phyloP scores from a whole-genome alignment of 2,329 filamentous ascomycete species.

The Aureobasidium mangrovei region DNA sequence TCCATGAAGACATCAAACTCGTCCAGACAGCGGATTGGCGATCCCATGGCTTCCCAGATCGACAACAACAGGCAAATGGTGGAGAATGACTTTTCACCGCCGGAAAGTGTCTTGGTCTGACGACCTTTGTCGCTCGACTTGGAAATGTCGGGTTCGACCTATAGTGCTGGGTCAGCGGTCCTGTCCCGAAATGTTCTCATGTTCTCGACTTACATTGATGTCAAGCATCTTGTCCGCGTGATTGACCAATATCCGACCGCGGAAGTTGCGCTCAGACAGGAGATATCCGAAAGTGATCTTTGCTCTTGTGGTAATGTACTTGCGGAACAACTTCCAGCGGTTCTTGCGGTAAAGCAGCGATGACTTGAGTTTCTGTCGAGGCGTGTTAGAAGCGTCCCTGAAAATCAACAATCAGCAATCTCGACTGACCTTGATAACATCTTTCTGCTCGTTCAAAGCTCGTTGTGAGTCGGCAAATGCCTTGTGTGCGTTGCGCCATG shows the following conservation, averaged over 20 bases:
- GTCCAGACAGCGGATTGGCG: conserved; percentile 85
- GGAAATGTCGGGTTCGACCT: conserved; percentile 60
- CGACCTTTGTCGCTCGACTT: conserved; percentile 61
- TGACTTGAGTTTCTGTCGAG: conserved; percentile 40
- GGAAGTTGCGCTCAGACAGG: conserved; percentile 80
- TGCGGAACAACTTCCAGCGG: conserved; percentile 75
- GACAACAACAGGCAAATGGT: conserved; percentile 88
- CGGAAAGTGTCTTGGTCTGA: conserved; percentile 84
- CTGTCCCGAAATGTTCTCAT: too few relatives aligned
- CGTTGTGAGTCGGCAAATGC: conserved; percentile 17
- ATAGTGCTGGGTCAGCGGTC: background rate
- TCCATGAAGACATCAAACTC: conserved; percentile 99
- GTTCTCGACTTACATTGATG: conserved; percentile 50
- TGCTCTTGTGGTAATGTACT: conserved; percentile 75
- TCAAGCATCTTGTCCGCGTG: conserved; percentile 67
- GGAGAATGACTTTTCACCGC: conserved; percentile 95
- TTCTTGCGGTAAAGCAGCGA: conserved; percentile 61
- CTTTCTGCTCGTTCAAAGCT: conserved; percentile 20
- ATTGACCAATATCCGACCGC: conserved; percentile 70
- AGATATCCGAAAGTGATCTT: conserved; percentile 81
- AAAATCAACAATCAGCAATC: too few relatives aligned
- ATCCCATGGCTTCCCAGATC: conserved; percentile 97
- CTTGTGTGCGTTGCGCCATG: background rate
- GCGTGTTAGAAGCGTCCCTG: conserved; percentile 23
- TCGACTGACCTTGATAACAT: conserved; percentile 35